Evolutionary conservation across 1,284 basidiomycete species (phyloP).

Genomic region (Sparassis latifolia): DNA sequence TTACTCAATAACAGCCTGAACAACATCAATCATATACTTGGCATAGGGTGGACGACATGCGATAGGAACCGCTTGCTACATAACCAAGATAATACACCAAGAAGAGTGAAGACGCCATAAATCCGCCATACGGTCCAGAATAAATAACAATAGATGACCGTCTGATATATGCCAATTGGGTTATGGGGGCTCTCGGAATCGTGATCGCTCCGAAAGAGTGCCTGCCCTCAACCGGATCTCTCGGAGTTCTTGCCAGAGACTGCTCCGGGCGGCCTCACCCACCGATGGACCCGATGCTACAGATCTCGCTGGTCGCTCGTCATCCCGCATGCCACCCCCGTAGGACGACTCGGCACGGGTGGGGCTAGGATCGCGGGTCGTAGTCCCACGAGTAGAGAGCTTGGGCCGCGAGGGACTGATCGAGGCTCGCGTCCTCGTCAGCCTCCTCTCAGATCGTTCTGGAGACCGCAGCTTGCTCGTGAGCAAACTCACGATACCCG

Average conservation of each 20-base stretch:
- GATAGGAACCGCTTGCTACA: too few relatives aligned
- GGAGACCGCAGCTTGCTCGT: conserved; percentile 22
- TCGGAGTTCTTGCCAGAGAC: conserved; percentile 54
- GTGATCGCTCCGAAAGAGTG: conserved; percentile 35
- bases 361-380: conserved; percentile 25
- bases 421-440: conserved; percentile 9
- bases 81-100: too few relatives aligned
- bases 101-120: neutral
- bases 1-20: too few relatives aligned
- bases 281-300: conserved; percentile 12
- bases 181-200: conserved; percentile 16
- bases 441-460: conserved; percentile 28
- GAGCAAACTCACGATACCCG: conserved; percentile 34
- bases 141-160: conserved; percentile 1
- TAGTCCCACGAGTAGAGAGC: conserved; percentile 20
- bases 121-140: conserved; percentile 2
- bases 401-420: conserved; percentile 14
- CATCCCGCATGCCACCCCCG: conserved; percentile 23
- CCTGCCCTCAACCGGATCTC: conserved; percentile 42
- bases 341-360: conserved; percentile 30
- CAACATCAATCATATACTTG: too few relatives aligned
- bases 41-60: too few relatives aligned
- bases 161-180: too few relatives aligned
- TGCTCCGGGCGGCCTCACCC: conserved; percentile 34
- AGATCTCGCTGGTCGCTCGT: conserved; percentile 16